Evolutionary conservation across 495 filamentous ascomycete genomes (phyloP), one percentile per base, ranked within the genome.

Genomic region (Platismatia glauca): DNA sequence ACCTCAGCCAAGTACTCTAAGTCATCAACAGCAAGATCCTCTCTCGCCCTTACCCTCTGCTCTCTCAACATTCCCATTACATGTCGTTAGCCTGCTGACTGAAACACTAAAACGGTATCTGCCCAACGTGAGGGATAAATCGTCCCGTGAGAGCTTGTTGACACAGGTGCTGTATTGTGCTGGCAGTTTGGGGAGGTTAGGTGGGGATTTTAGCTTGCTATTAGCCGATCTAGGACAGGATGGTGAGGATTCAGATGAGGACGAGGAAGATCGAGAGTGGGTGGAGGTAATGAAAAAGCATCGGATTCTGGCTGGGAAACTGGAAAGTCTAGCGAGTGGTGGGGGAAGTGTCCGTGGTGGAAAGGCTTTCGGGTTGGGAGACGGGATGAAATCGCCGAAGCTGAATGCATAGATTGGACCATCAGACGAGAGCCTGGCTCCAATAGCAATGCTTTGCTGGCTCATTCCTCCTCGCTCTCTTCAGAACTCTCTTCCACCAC

Each of bases 151-250:
- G 66, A 94, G 89, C 69, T 75, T 99, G 60, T 75, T 97, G 4
- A 99, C 92, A 0, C 95, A 99, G 71, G 88, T 97, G 4, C 78
- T 97, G 24, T 99, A 97, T 75, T 97, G 93, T 67, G 91, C 92
- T 4, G 91, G 91, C 22, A 96, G 91, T 75, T 75, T 99, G 64
- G 94, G 94, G 8, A 82, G 95, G 34, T 75, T 97, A 1, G 95
- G 95, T 9, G 91, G 90, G 2, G 95, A 97, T 73, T 97, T 97
- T 76, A 89, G 92, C 48, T 77, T 95, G 76, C 83, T 96, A 52
- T 73, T 97, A 61, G 90, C 90, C 0, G 81, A 85, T 56, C 69
- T 95, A 38, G 75, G 79, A 20, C 83, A 83, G 44, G 79, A 80
- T 3, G 79, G 80, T 16, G 82, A 79, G 27, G 73, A 71, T 11